Evolutionary conservation across 208 protist genomes (phyloP).

Genomic region (Acanthamoeba castellanii): DNA sequence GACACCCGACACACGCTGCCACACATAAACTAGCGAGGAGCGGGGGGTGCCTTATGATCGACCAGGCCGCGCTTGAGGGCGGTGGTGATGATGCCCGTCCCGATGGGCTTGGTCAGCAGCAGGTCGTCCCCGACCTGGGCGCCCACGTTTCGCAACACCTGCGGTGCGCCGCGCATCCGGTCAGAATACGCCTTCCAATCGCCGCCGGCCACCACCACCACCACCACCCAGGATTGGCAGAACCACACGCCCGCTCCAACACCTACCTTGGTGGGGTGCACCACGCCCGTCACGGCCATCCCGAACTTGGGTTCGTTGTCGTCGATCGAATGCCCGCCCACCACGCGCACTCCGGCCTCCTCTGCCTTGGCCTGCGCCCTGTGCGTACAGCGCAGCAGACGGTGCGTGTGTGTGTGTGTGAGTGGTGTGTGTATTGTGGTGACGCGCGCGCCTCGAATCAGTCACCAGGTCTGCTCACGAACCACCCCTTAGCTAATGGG

Average conservation of each 20-base stretch:
- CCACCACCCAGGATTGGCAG: too few relatives aligned
- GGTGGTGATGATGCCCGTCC: constrained; percentile 81
- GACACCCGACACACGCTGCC: too few relatives aligned
- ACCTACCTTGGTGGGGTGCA: constrained; percentile 76
- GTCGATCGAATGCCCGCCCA: constrained; percentile 84
- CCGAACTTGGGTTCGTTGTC: constrained; percentile 84
- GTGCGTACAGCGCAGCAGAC: too few relatives aligned
- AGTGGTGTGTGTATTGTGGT: too few relatives aligned
- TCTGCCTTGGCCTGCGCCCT: constrained; percentile 58
- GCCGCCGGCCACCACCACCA: too few relatives aligned
- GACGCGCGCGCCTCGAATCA: too few relatives aligned
- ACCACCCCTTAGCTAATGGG: not conserved
- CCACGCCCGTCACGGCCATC: constrained; percentile 78
- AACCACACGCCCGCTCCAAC: too few relatives aligned
- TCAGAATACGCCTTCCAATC: too few relatives aligned
- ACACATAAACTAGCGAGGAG: too few relatives aligned
- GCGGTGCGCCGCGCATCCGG: too few relatives aligned
- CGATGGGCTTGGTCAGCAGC: constrained; percentile 80
- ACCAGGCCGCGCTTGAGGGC: constrained; percentile 74
- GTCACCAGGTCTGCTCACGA: too few relatives aligned
- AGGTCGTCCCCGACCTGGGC: constrained; percentile 58
- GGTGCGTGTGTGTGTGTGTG: constrained; percentile 10
- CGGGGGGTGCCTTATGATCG: not conserved
- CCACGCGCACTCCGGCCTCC: constrained; percentile 79
- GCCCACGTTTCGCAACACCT: constrained; percentile 41